phyloP scores from a whole-genome alignment of 1,139 yeast genomes.

The Arxiozyma slooffiae region DNA sequence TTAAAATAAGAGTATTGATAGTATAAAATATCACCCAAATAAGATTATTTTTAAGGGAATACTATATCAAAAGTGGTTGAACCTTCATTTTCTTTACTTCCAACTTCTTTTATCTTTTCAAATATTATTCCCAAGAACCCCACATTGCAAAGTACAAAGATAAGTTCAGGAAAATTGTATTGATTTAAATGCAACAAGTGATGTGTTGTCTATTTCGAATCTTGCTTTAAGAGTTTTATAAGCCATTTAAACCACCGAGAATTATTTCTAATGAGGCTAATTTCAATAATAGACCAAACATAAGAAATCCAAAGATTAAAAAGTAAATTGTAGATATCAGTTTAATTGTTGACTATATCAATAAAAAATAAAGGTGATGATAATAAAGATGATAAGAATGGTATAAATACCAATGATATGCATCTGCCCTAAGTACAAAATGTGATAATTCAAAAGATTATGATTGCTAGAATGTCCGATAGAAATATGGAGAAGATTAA shows the following conservation, averaged over 20 bases:
- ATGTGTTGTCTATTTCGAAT: slow-evolving; percentile 5
- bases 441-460: not conserved
- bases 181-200: not conserved
- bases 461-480: not conserved
- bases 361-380: no score
- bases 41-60: not conserved
- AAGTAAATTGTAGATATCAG: not conserved
- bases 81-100: not conserved
- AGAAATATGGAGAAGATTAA: no score
- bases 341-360: no score
- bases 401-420: no score
- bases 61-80: not conserved
- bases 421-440: no score
- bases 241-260: slow-evolving; percentile 24
- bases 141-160: not conserved
- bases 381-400: not conserved
- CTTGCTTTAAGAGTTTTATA: slow-evolving; percentile 22
- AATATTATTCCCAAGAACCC: not conserved
- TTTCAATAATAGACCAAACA: slow-evolving; percentile 10
- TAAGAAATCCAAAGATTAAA: slow-evolving; percentile 6
- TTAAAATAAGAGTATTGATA: not conserved
- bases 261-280: not conserved
- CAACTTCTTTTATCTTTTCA: not conserved
- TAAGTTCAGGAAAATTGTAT: not conserved
- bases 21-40: not conserved